Base-by-base conservation (phyloP, 2,329 filamentous ascomycete genomes). In the Penicillium hesseltinei region DNA sequence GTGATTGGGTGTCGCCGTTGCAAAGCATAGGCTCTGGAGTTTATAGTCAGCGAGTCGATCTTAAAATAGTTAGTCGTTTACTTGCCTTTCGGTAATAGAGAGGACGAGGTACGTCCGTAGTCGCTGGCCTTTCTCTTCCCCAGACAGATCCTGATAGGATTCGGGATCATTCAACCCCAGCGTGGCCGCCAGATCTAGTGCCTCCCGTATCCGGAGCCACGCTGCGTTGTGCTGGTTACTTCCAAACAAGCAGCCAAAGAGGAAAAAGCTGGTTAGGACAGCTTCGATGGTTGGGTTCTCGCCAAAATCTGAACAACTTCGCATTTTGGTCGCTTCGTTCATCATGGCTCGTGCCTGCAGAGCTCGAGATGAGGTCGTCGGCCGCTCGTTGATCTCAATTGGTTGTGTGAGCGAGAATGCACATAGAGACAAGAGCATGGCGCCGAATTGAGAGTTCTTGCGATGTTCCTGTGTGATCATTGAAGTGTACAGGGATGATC, bases 151-250 rank as follows among this genome's bases (percentile, higher is more conserved):
- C 6, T 63, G 66, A 58, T 78, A 78, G 10, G 72, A 73, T 17
- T 66, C 65, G 1, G 76, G 74, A 33, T 76, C 65, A 59, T 78
- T 76, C 45, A 78, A 60, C 0, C 74, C 72, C 13, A 78, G 50
- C 1, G 75, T 74, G 5, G 74, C 71, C 0, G 76, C 76, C 33
- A 78, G 71, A 50, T 78, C 76, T 6, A 74, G 57, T 7, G 88
- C 89, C 73, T 93, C 90, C 25, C 90, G 84, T 19, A 93, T 77
- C 68, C 90, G 85, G 67, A 87, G 90, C 88, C 89, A 92, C 1
- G 88, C 89, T 67, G 86, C 87, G 64, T 90, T 88, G 71, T 91
- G 88, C 71, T 88, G 81, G 60, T 91, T 88, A 49, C 89, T 80
- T 19, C 84, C 86, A 66, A 88, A 88, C 69, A 88, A 83, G 68